Percentiles rank a stretch among this genome's conserved stretches.
Conservation (phyloP, 306 rosid genomes). For the Lathyrus oleraceus region DNA sequence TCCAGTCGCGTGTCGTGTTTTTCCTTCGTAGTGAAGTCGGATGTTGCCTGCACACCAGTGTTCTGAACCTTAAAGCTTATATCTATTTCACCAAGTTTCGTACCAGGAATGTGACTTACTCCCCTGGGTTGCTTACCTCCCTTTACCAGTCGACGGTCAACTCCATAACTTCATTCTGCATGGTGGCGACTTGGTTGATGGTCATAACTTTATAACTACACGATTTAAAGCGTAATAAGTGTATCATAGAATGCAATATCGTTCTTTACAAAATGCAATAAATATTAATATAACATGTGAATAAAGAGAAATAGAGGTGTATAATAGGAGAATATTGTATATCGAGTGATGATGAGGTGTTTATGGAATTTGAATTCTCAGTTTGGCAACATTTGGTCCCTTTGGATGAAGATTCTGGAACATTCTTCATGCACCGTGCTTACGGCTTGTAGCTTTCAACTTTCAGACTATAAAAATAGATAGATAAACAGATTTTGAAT, state of each 20-base stretch:
- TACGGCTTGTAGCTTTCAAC: neutral
- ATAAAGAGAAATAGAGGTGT: neutral
- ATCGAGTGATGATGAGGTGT: constrained; percentile 46
- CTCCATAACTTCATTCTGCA: too few species aligned
- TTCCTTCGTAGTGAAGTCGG: too few species aligned
- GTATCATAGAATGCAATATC: constrained; percentile 76
- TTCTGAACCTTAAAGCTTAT: too few species aligned
- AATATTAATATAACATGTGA: neutral
- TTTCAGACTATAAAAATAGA: neutral
- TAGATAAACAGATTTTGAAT: too few species aligned
- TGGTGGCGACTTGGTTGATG: too few species aligned
- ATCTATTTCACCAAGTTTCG: too few species aligned
- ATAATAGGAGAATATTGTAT: neutral
- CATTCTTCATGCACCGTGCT: constrained; percentile 34
- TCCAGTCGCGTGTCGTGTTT: too few species aligned
- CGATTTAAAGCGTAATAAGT: constrained; percentile 77
- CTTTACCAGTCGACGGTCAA: too few species aligned
- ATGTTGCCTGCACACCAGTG: too few species aligned
- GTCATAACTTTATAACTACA: too few species aligned
- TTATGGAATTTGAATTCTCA: constrained; percentile 28
- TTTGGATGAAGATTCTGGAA: constrained; percentile 47
- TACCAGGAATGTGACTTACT: too few species aligned
- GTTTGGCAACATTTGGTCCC: constrained; percentile 50
- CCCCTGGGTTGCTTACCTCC: too few species aligned
- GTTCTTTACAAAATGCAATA: constrained; percentile 51